A percentile compares a stretch with the other conserved stretches of the same genome.
phyloP scores from a whole-genome alignment of 257 asterid genomes.

The Solanum rostratum region DNA sequence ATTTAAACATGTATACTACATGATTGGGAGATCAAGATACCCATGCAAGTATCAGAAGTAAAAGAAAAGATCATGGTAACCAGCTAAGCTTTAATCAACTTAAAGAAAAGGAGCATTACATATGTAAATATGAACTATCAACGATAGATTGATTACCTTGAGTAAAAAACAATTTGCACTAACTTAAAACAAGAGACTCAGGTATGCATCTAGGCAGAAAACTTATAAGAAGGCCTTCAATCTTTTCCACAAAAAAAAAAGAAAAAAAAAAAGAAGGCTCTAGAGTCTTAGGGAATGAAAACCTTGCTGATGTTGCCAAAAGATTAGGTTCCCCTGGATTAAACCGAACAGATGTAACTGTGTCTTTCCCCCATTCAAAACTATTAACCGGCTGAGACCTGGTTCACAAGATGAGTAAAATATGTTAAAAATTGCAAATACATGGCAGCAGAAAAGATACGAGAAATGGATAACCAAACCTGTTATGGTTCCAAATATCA shows the following conservation, averaged over 20 bases:
- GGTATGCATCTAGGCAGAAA: neutral
- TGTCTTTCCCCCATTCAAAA: conserved; percentile 73
- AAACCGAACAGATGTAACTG: conserved; percentile 71
- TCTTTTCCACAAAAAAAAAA: neutral
- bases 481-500: conserved; percentile 94
- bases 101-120: neutral
- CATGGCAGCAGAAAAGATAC: neutral
- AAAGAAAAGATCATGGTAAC: neutral
- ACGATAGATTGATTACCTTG: neutral
- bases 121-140: neutral
- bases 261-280: neutral
- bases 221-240: neutral
- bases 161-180: neutral
- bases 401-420: conserved; percentile 11
- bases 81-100: neutral
- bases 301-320: conserved; percentile 90
- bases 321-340: conserved; percentile 90
- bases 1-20: neutral
- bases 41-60: neutral
- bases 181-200: neutral
- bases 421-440: neutral
- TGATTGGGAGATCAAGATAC: neutral
- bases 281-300: neutral
- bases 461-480: conserved; percentile 23
- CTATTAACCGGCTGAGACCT: conserved; percentile 91